A percentile compares a stretch with the other conserved stretches of the same genome.
Evolutionary conservation across 1,284 basidiomycete genomes (phyloP).

Genomic region (Psilocybe mexicana): DNA sequence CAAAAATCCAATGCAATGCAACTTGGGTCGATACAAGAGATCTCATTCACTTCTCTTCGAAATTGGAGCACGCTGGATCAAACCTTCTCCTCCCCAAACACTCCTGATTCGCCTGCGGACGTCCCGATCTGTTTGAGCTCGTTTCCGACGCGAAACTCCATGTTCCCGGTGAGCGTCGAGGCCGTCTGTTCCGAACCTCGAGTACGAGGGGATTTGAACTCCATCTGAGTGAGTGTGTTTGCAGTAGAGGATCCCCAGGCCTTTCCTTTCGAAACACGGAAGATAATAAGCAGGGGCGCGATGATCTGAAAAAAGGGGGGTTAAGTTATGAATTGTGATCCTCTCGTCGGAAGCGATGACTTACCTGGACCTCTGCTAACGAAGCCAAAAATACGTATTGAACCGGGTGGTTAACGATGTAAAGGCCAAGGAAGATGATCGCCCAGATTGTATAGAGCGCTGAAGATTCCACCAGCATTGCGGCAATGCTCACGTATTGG

Average conservation of each 20-base stretch:
- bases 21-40: background rate
- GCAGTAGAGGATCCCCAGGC: conserved; percentile 8
- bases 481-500: conserved; percentile 12
- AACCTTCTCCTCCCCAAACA: background rate
- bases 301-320: background rate
- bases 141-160: background rate
- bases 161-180: background rate
- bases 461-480: conserved; percentile 25
- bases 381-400: conserved; percentile 29
- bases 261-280: conserved; percentile 18
- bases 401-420: conserved; percentile 19
- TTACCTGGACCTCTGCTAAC: conserved; percentile 31
- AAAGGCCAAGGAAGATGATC: conserved; percentile 24
- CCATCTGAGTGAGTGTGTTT: background rate
- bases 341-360: background rate
- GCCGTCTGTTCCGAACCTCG: background rate
- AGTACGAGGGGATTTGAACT: background rate
- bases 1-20: background rate
- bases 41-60: background rate
- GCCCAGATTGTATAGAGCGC: conserved; percentile 20
- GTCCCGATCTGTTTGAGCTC: background rate
- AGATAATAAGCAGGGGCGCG: conserved; percentile 13
- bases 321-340: background rate
- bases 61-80: background rate
- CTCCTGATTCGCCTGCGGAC: background rate